phyloP scores from a whole-genome alignment of 768 basidiomycete genomes.

The Boletellus ananas region DNA sequence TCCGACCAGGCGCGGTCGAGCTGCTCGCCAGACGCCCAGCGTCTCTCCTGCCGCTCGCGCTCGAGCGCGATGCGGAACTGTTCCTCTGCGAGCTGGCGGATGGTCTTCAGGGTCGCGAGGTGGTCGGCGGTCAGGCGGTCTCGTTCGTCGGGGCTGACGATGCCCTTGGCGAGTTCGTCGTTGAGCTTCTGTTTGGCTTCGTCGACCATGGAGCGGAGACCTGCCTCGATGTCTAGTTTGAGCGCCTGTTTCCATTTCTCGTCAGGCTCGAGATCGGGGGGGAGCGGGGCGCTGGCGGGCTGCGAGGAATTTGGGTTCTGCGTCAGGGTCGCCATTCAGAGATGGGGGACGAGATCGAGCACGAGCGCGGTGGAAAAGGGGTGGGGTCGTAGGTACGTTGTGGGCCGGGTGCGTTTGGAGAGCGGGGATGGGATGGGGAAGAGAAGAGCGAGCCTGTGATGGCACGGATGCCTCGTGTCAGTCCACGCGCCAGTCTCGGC shows the following conservation, averaged over 20 bases:
- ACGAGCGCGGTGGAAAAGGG: background rate
- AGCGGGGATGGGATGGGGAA: no score
- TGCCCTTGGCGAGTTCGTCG: slow-evolving; percentile 43
- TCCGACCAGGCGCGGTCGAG: slow-evolving; percentile 34
- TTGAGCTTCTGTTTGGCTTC: slow-evolving; percentile 62
- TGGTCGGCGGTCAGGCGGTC: slow-evolving; percentile 40
- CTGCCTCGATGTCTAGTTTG: slow-evolving; percentile 49
- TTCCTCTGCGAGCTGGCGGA: slow-evolving; percentile 44
- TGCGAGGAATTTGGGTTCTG: slow-evolving; percentile 13
- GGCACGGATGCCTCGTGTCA: no score
- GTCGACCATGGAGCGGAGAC: slow-evolving; percentile 41
- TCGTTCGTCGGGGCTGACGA: slow-evolving; percentile 32
- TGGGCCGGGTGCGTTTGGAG: no score
- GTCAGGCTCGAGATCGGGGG: slow-evolving; percentile 44
- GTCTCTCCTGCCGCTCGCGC: slow-evolving; percentile 48
- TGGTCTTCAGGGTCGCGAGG: slow-evolving; percentile 38
- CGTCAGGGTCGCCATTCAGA: slow-evolving; percentile 24
- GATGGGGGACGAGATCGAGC: slow-evolving; percentile 1
- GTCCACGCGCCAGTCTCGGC: no score
- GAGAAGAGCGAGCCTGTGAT: no score
- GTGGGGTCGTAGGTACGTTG: background rate
- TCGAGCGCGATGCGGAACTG: slow-evolving; percentile 43
- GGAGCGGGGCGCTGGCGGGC: slow-evolving; percentile 6
- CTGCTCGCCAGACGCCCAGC: slow-evolving; percentile 41
- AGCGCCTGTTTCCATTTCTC: slow-evolving; percentile 50